A percentile compares a stretch with the other conserved stretches of the same genome.
These are phyloP conservation scores for Candida suzukii DNA, from an alignment of 805 yeast species.

Conservation along the genomic window DNA sequence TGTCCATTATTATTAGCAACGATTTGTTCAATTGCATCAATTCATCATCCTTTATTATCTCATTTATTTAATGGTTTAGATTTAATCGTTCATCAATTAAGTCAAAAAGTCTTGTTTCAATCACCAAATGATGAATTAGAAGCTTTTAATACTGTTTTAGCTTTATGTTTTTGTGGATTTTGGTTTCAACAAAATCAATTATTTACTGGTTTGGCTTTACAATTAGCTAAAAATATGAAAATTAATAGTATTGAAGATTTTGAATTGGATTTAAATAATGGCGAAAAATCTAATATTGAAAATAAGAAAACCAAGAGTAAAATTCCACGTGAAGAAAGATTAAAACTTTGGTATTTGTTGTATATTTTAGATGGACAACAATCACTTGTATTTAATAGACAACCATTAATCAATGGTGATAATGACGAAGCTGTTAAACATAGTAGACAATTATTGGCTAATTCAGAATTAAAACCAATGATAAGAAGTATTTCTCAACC, in stretches of 20 bases:
- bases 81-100: constrained; percentile 19
- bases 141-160: constrained; percentile 54
- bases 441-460: constrained; percentile 31
- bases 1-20: constrained; percentile 56
- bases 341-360: constrained; percentile 60
- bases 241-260: constrained; percentile 24
- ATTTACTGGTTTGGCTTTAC: constrained; percentile 64
- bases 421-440: constrained; percentile 37
- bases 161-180: constrained; percentile 57
- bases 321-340: constrained; percentile 32
- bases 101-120: constrained; percentile 24
- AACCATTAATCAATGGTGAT: constrained; percentile 41
- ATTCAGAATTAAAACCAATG: constrained; percentile 7
- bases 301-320: constrained; percentile 27
- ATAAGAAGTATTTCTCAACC: not conserved
- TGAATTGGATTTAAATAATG: too few species aligned
- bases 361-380: constrained; percentile 66
- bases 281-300: constrained; percentile 10
- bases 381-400: constrained; percentile 51
- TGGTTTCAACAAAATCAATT: constrained; percentile 62
- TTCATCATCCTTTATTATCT: constrained; percentile 42
- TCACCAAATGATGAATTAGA: constrained; percentile 36
- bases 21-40: constrained; percentile 54
- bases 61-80: constrained; percentile 20
- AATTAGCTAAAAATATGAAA: constrained; percentile 50